Evolutionary conservation across 2,329 filamentous ascomycete species (phyloP), one percentile per base, ranked within the genome.

Genomic region (Clarireedia sp.): DNA sequence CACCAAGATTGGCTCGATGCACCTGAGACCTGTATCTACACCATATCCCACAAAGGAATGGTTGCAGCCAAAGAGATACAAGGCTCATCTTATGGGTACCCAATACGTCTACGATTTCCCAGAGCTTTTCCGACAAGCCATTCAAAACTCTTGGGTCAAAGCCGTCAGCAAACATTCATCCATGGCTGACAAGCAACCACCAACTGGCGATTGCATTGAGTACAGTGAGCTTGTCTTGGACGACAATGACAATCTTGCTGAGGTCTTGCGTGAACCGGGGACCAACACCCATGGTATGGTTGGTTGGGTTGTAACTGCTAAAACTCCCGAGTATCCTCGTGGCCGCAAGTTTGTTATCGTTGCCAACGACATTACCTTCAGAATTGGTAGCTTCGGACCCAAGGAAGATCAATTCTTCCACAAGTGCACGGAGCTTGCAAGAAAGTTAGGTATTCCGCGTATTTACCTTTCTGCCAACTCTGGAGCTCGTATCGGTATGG

Each of bases 51-150:
- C 92, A 69, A 99, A 99, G 84, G 95, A 96, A 74, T 95, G 91
- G 79, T 81, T 99, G 59, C 94, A 99, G 76, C 94, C 94, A 60
- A 97, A 97, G 85, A 85, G 94, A 66, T 97, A 99, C 85, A 96
- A 96, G 86, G 94, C 94, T 64, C 94, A 99, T 71, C 78, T 97
- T 60, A 96, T 99, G 91, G 94, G 94, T 62, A 99, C 94, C 26
- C 94, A 99, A 74, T 99, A 96, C 71, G 94, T 97, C 54, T 99
- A 99, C 72, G 94, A 99, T 74, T 99, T 99, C 86, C 94, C 94
- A 29, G 94, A 99, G 79, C 85, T 99, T 48, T 99, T 99, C 87
- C 85, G 94, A 69, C 94, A 97, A 74, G 90, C 94, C 45, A 90
- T 96, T 69, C 90, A 96, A 77, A 96, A 96, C 79, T 88, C 83